Evolutionary conservation across 345 rosid genomes (phyloP).

Genomic region (Populus nigra): DNA sequence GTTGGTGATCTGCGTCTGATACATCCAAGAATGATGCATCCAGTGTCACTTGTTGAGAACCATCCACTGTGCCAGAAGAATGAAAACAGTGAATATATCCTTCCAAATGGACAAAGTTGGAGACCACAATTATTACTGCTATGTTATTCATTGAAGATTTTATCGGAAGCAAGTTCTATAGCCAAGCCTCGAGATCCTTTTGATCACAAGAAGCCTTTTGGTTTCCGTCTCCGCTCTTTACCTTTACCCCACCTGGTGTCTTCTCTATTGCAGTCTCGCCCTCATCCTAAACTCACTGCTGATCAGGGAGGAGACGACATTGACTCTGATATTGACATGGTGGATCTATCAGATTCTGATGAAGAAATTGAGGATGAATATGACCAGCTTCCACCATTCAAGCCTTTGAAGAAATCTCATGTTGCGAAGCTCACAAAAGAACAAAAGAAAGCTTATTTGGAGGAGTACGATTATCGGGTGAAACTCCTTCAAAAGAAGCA

Average conservation of each 20-base stretch:
- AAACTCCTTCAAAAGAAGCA: conserved; percentile 48
- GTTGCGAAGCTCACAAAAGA: conserved; percentile 38
- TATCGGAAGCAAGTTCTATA: conserved; percentile 37
- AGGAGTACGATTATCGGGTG: conserved; percentile 45
- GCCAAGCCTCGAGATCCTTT: conserved; percentile 29
- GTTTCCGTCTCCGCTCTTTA: conserved; percentile 26
- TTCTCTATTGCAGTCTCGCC: conserved; percentile 39
- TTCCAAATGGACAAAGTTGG: conserved; percentile 49
- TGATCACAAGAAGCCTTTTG: conserved; percentile 30
- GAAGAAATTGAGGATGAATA: conserved; percentile 35
- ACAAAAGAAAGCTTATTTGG: conserved; percentile 42
- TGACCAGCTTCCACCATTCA: conserved; percentile 48
- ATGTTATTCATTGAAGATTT: conserved; percentile 57
- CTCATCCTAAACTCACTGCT: conserved; percentile 34
- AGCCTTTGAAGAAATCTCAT: conserved; percentile 38
- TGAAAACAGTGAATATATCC: conserved; percentile 28
- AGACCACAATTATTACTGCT: conserved; percentile 51
- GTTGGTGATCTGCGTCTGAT: conserved; percentile 42
- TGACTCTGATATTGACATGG: conserved; percentile 33
- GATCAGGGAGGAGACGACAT: conserved; percentile 28
- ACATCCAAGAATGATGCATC: conserved; percentile 45
- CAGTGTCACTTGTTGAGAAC: conserved; percentile 61
- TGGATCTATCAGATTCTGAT: conserved; percentile 28
- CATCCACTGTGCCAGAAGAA: conserved; percentile 30
- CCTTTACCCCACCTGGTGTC: conserved; percentile 47